These are phyloP conservation scores for Fusarium graminum DNA, from an alignment of 2,329 filamentous ascomycete species.

Conservation along the genomic window DNA sequence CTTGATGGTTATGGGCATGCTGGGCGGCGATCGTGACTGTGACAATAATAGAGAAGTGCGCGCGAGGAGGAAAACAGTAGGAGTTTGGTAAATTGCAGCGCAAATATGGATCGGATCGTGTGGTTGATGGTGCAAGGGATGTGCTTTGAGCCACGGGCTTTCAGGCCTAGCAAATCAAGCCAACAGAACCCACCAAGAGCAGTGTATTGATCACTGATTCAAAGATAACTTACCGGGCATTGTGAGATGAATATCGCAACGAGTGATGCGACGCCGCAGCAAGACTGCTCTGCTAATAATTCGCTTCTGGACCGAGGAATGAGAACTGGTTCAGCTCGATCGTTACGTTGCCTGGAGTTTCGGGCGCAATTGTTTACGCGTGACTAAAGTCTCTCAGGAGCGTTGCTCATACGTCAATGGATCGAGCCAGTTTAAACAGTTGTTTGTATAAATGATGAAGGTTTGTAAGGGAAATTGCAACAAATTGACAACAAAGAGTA, in stretches of 20 bases:
- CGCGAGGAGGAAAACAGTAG: conserved; percentile 17
- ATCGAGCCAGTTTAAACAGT: conserved; percentile 1
- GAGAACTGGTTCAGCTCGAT: conserved; percentile 1
- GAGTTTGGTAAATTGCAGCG: conserved; percentile 4
- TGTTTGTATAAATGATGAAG: conserved; percentile 4
- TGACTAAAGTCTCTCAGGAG: neutral
- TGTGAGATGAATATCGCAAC: conserved; percentile 16
- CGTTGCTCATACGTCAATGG: conserved; percentile 1
- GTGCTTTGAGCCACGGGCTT: conserved; percentile 27
- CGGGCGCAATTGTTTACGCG: conserved; percentile 24
- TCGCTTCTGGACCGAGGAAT: neutral
- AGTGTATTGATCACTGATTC: conserved; percentile 12
- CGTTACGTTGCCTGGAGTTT: conserved; percentile 6
- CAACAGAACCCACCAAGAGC: conserved; percentile 37
- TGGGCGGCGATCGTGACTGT: conserved; percentile 23
- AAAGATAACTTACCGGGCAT: conserved; percentile 40
- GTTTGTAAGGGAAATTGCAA: neutral
- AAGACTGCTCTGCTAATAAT: neutral
- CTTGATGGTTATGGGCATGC: conserved; percentile 54
- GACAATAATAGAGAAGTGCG: conserved; percentile 17
- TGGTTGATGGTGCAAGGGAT: conserved; percentile 36
- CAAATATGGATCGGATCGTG: conserved; percentile 12
- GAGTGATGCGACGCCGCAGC: neutral
- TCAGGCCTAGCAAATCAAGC: conserved; percentile 26
- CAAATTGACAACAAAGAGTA: neutral